phyloP scores from a whole-genome alignment of 257 asterid genomes.

The Solanum virginianum region DNA sequence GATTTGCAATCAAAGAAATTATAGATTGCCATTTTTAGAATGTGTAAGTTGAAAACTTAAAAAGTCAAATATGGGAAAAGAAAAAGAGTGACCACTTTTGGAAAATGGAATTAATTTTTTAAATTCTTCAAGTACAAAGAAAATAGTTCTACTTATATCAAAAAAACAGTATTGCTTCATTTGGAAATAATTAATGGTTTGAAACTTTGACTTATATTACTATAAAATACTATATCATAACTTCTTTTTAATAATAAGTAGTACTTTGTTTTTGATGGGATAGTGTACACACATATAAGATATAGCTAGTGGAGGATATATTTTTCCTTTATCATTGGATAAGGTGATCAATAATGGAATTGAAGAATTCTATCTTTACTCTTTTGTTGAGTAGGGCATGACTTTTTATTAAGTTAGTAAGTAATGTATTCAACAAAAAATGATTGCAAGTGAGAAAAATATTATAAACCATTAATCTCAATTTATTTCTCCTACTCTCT shows the following conservation, averaged over 20 bases:
- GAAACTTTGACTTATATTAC: neutral
- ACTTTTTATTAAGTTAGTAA: neutral
- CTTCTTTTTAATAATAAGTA: neutral
- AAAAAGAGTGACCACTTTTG: neutral
- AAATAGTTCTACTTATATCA: neutral
- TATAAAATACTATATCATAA: too few species aligned
- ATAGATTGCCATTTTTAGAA: neutral
- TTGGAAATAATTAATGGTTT: neutral
- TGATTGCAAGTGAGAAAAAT: neutral
- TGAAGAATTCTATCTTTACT: neutral
- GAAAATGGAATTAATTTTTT: neutral
- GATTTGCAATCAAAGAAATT: neutral
- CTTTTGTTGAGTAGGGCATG: neutral
- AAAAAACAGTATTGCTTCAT: neutral
- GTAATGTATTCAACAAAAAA: neutral
- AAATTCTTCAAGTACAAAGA: neutral
- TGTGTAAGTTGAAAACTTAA: neutral
- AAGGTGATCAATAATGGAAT: neutral
- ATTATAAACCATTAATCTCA: neutral
- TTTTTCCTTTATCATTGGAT: neutral
- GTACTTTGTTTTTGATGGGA: neutral
- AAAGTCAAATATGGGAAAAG: neutral
- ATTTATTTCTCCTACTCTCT: too few species aligned
- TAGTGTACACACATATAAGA: neutral
- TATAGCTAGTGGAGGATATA: neutral